Percentiles rank a stretch among this genome's conserved stretches.
Evolutionary conservation across 805 yeast genomes (phyloP).

Genomic region (Tetrapisispora iriomotensis): DNA sequence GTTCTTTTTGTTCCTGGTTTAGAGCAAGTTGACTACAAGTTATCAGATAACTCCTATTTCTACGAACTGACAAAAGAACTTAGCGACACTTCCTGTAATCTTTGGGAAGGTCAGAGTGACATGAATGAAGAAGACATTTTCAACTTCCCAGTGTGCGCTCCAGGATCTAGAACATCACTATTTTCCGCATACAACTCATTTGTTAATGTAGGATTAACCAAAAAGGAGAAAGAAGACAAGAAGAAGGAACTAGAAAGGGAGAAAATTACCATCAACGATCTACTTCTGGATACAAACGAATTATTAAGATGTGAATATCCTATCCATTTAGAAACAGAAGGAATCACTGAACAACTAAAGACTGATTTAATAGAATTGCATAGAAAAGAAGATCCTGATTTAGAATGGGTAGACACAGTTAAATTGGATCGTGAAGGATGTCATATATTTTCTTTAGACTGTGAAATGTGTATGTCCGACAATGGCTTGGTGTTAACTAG

Average conservation of each 20-base stretch:
- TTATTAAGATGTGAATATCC: constrained; percentile 49
- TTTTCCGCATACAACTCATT: constrained; percentile 49
- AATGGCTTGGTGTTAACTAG: constrained; percentile 63
- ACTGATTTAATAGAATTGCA: constrained; percentile 2
- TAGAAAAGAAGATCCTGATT: constrained; percentile 3
- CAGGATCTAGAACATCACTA: constrained; percentile 54
- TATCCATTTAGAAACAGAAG: constrained; percentile 36
- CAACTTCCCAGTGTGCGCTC: constrained; percentile 44
- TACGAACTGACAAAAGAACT: constrained; percentile 4
- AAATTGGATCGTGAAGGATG: constrained; percentile 47
- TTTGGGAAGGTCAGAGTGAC: constrained; percentile 3
- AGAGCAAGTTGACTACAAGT: constrained; percentile 33
- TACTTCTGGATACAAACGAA: constrained; percentile 42
- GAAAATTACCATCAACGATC: constrained; percentile 40
- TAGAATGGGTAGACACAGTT: constrained; percentile 44
- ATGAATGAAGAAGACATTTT: constrained; percentile 6
- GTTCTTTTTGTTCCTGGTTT: constrained; percentile 60
- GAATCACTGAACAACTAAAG: constrained; percentile 7
- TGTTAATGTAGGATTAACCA: constrained; percentile 45
- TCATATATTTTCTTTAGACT: constrained; percentile 72
- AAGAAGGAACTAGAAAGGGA: constrained; percentile 21
- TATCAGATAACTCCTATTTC: constrained; percentile 12
- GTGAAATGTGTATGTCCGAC: constrained; percentile 79
- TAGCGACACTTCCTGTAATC: constrained; percentile 2
- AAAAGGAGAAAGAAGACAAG: constrained; percentile 41